A percentile compares a stretch with the other conserved stretches of the same genome.
Conservation (phyloP, 306 rosid species). For the Malus asiatica region DNA sequence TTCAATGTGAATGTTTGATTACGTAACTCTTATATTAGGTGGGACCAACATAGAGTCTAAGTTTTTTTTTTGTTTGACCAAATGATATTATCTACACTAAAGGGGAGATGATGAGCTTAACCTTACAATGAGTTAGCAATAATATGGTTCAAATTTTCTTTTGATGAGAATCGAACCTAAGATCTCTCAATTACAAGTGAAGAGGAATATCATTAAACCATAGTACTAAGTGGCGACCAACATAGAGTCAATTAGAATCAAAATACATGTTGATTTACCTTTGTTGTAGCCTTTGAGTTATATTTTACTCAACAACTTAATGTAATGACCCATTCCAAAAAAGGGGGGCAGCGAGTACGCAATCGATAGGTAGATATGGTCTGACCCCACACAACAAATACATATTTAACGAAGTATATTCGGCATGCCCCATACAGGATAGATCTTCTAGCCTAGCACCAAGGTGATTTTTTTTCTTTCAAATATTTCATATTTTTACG, state of each 20-base stretch:
- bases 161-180: too few relatives aligned
- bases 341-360: not conserved
- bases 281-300: not conserved
- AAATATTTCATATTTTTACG: too few relatives aligned
- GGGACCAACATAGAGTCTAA: not conserved
- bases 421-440: not conserved
- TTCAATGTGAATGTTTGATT: not conserved
- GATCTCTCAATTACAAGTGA: too few relatives aligned
- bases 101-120: too few relatives aligned
- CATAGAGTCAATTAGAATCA: too few relatives aligned
- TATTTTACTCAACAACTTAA: not conserved
- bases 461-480: not conserved
- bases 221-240: not conserved
- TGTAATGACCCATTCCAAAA: not conserved
- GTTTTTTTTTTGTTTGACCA: too few relatives aligned
- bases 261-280: not conserved
- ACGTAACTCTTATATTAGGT: not conserved
- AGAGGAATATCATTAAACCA: accelerated
- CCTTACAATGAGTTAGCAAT: too few relatives aligned
- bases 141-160: too few relatives aligned
- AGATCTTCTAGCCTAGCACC: not conserved
- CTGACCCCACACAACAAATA: too few relatives aligned
- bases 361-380: too few relatives aligned
- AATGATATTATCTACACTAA: too few relatives aligned
- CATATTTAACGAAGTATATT: not conserved